Evolutionary conservation across 176 grass and related monocot species (phyloP), one percentile per base, ranked within the genome.

Genomic region (Typha latifolia): DNA sequence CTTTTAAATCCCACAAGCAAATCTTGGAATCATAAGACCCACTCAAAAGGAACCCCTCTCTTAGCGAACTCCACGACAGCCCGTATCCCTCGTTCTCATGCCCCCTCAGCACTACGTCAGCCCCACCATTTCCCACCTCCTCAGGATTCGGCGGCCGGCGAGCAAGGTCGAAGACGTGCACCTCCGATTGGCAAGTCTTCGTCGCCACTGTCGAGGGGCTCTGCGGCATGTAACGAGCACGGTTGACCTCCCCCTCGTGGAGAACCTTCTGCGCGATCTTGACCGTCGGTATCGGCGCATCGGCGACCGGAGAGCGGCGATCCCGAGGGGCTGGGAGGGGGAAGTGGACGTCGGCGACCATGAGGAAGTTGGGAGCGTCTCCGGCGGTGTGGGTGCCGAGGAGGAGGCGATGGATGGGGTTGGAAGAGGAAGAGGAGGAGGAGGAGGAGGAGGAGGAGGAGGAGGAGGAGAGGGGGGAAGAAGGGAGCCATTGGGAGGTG

Each of bases 11-110:
- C 94, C 94, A 99, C 14, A 99, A 59, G 69, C 89, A 99, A 66
- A 99, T 83, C 70, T 90, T 99, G 81, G 83, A 86, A 71, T 99
- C 94, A 43, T 93, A 99, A 5, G 94, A 99, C 18, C 89, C 94
- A 47, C 89, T 99, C 77, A 99, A 69, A 4, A 99, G 67, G 65
- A 64, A 85, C 5, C 94, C 94, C 71, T 93, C 89, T 74, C 80
- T 99, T 48, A 83, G 32, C 0, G 70, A 72, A 62, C 78, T 93
- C 94, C 94, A 99, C 23, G 83, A 85, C 53, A 99, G 74, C 4
- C 94, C 94, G 48, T 99, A 99, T 32, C 94, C 94, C 81, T 99
- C 94, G 0, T 80, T 85, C 0, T 61, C 78, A 59, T 90, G 94
- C 0, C 94, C 94, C 77, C 55, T 84, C 26, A 99, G 85, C 64